These are phyloP conservation scores for Zoysia pacifica DNA, from an alignment of 176 grass and related monocot genomes.

Conservation along the genomic window DNA sequence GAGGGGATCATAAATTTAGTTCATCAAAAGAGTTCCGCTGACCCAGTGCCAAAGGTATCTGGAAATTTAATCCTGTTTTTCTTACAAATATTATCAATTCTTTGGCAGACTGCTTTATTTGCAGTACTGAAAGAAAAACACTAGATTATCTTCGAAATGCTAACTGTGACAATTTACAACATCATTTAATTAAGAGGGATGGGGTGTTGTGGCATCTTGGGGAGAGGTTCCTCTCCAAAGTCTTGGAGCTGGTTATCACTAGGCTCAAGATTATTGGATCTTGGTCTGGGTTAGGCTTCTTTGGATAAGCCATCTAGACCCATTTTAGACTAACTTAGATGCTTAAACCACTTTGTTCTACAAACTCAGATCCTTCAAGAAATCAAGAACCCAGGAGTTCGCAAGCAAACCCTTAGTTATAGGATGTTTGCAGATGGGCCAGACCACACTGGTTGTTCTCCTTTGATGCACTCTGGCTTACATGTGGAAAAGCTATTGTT, in stretches of 20 bases:
- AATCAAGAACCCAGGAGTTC: not conserved
- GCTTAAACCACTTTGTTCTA: not conserved
- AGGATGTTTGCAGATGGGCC: not conserved
- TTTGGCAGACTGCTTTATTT: not conserved
- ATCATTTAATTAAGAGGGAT: not conserved
- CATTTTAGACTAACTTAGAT: not conserved
- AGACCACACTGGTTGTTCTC: not conserved
- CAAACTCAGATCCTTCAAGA: not conserved
- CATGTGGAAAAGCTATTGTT: not conserved
- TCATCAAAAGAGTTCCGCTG: conserved; percentile 61
- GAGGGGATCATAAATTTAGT: conserved; percentile 84
- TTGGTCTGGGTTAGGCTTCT: not conserved
- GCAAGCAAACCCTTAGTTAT: not conserved
- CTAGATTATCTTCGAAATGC: conserved; percentile 16
- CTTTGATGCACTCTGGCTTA: not conserved
- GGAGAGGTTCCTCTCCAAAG: not conserved
- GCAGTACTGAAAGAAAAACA: not conserved
- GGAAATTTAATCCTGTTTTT: conserved; percentile 12
- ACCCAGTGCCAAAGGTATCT: conserved; percentile 56
- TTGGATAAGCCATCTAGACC: not conserved
- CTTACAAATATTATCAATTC: conserved; percentile 7
- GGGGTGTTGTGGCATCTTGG: not conserved
- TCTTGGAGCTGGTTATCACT: not conserved
- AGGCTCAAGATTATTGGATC: not conserved
- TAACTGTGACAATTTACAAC: conserved; percentile 9